A percentile compares a stretch with the other conserved stretches of the same genome.
Conservation (phyloP, 352 stramenopile species). For the Globisporangium paddicum region DNA sequence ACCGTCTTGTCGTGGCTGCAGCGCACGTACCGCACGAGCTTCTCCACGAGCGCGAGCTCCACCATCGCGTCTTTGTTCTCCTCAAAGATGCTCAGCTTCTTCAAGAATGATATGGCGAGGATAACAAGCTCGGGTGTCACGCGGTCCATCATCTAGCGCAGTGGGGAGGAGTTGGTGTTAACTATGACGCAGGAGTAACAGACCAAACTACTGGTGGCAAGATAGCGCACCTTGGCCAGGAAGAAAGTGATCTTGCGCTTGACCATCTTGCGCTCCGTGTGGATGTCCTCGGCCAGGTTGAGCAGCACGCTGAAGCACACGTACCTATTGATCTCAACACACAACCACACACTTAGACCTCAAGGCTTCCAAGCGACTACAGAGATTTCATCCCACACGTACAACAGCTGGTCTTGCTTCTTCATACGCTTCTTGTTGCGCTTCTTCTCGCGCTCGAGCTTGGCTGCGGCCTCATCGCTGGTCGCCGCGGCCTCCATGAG, state of each 20-base stretch:
- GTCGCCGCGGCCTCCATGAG: constrained; percentile 27
- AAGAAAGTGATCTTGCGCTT: constrained; percentile 89
- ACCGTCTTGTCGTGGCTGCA: constrained; percentile 86
- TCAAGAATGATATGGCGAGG: constrained; percentile 89
- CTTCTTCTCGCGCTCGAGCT: constrained; percentile 78
- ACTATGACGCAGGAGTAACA: not conserved
- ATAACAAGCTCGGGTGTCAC: constrained; percentile 88
- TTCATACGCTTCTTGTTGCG: constrained; percentile 86
- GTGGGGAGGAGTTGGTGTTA: constrained; percentile 11
- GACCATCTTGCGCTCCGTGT: constrained; percentile 94
- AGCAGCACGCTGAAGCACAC: constrained; percentile 93
- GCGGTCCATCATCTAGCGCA: constrained; percentile 75
- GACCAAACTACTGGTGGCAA: not conserved
- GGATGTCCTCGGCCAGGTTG: constrained; percentile 93
- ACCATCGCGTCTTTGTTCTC: constrained; percentile 94
- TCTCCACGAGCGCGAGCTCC: constrained; percentile 72
- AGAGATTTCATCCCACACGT: constrained; percentile 7
- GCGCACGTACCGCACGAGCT: constrained; percentile 71
- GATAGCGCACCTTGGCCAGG: constrained; percentile 52
- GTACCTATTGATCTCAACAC: constrained; percentile 27
- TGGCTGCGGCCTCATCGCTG: constrained; percentile 35
- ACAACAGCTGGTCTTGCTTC: constrained; percentile 94
- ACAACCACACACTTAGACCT: not conserved
- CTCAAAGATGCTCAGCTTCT: constrained; percentile 93
- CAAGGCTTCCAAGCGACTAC: not conserved